Evolutionary conservation across 371 early-diverging fungal species (phyloP), one percentile per base, ranked within the genome.

Genomic region (Mortierella sp.): DNA sequence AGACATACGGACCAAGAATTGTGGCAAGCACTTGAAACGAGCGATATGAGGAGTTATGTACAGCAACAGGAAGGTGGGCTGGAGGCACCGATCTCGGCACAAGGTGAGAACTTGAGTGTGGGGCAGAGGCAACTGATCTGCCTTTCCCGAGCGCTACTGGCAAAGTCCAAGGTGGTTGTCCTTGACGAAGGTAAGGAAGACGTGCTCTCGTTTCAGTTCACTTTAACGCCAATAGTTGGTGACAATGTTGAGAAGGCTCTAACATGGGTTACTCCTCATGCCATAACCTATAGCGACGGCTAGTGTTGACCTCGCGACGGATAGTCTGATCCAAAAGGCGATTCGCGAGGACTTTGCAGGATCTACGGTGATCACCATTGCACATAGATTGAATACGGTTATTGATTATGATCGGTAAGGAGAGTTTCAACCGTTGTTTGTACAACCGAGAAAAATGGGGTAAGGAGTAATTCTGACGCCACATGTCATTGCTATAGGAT

Each of bases 111-210:
- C 52, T 84, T 94, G 78, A 91, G 91, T 38, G 89, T 94, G 28
- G 98, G 97, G 0, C 93, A 97, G 72, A 83, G 91, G 23, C 97
- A 97, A 80, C 82, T 96, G 62, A 85, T 97, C 60, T 89, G 93
- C 24, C 79, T 97, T 28, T 92, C 94, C 2, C 86, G 96, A 53
- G 94, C 96, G 0, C 80, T 96, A 30, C 81, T 96, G 19, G 86
- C 88, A 48, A 84, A 87, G 48, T 86, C 93, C 14, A 65, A 86
- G 39, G 79, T 92, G 57, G 92, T 95, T 54, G 84, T 97, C 43
- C 83, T 97, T 74, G 96, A 96, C 67, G 95, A 95, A 78, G 72
- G 80, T 82, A 66, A 64, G 13, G 80, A 85, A 26, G 81, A 53
- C 38, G 10, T 45, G n/a, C 51, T 13, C 1, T 18, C 48, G 39